Evolutionary conservation across 1,284 basidiomycete species (phyloP).

Genomic region (Rhodotorula sp.): DNA sequence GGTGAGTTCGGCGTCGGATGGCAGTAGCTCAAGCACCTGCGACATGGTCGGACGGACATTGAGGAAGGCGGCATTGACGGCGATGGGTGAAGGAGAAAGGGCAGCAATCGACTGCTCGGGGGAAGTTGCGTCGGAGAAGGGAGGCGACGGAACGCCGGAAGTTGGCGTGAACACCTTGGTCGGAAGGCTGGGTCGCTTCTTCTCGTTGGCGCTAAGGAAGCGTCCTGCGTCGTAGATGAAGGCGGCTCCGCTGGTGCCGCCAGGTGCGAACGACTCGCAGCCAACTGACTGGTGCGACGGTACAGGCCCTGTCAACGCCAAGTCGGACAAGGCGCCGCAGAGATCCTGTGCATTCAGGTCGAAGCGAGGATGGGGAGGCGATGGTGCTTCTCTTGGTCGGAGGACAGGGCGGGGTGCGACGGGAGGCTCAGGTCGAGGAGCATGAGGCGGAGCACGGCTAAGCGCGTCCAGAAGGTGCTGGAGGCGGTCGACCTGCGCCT

Average conservation of each 20-base stretch:
- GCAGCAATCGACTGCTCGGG: not conserved
- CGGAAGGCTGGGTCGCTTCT: not conserved
- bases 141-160: not conserved
- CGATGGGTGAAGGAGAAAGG: not conserved
- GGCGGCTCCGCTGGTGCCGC: not conserved
- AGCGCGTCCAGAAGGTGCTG: slow-evolving; percentile 21
- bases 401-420: not conserved
- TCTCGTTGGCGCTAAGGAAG: not conserved
- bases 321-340: slow-evolving; percentile 12
- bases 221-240: slow-evolving; percentile 21
- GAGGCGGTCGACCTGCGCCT: slow-evolving; percentile 31
- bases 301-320: slow-evolving; percentile 12
- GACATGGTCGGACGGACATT: not conserved
- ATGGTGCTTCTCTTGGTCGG: not conserved
- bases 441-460: not conserved
- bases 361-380: not conserved
- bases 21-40: not conserved
- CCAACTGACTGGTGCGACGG: slow-evolving; percentile 11
- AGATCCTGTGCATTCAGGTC: slow-evolving; percentile 27
- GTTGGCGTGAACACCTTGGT: slow-evolving; percentile 9
- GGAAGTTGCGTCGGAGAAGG: not conserved
- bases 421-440: not conserved
- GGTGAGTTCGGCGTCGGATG: not conserved
- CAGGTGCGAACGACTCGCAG: slow-evolving; percentile 4
- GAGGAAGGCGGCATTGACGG: not conserved